Conservation (phyloP, 2,329 filamentous ascomycete species). For the Stachybotrys chartarum region DNA sequence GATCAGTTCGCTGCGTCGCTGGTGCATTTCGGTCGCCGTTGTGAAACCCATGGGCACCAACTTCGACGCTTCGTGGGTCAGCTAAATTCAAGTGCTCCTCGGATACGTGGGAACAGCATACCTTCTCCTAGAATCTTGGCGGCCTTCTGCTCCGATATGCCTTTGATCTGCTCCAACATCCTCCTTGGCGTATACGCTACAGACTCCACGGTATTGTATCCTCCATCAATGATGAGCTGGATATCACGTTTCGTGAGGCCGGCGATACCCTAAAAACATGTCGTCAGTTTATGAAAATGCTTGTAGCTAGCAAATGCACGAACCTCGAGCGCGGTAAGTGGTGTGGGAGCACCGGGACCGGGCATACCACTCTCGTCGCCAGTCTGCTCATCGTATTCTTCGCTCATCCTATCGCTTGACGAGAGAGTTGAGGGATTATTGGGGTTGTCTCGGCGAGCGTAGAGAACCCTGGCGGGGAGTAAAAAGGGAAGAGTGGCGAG, state of each 20-base stretch:
- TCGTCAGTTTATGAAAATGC: conserved; percentile 5
- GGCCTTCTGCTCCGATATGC: conserved; percentile 95
- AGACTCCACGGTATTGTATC: conserved; percentile 91
- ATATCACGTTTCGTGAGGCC: conserved; percentile 94
- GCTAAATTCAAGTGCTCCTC: too few relatives aligned
- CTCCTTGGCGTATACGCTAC: conserved; percentile 87
- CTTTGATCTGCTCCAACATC: conserved; percentile 88
- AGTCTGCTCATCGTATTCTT: conserved; percentile 59
- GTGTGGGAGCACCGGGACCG: conserved; percentile 89
- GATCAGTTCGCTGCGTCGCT: conserved; percentile 90
- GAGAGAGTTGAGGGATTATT: neutral
- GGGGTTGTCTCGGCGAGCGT: neutral
- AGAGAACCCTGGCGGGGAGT: neutral
- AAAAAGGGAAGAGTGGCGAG: conserved; percentile 7
- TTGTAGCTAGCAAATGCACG: neutral
- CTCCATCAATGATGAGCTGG: conserved; percentile 83
- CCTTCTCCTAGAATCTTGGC: conserved; percentile 86
- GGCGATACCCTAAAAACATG: conserved; percentile 59
- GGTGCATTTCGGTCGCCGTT: conserved; percentile 98
- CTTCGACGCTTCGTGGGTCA: conserved; percentile 64
- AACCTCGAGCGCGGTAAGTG: conserved; percentile 80
- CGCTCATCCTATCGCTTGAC: conserved; percentile 29
- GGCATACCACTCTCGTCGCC: conserved; percentile 66
- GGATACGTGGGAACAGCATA: conserved; percentile 25
- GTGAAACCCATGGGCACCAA: conserved; percentile 98